Percentiles rank a stretch among this genome's conserved stretches.
phyloP scores from a whole-genome alignment of 495 filamentous ascomycete genomes.

The Pyrenula massariospora region DNA sequence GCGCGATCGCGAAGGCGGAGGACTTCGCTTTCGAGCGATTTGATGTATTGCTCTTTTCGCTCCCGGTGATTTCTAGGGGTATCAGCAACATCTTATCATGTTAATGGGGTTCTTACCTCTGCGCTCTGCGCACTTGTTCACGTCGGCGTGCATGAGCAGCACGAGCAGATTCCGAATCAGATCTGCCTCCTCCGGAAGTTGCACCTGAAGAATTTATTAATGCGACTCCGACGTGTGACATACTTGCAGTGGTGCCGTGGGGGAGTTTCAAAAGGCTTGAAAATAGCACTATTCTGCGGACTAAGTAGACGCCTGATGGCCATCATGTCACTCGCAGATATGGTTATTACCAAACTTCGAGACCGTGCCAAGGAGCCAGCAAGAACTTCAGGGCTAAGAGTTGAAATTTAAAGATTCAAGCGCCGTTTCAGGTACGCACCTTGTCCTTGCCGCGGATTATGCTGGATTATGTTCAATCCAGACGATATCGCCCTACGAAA shows the following conservation, averaged over 20 bases:
- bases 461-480: not conserved
- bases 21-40: constrained; percentile 22
- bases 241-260: too few species aligned
- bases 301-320: too few species aligned
- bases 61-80: constrained; percentile 21
- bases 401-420: too few species aligned
- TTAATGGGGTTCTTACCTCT: constrained; percentile 6
- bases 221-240: not conserved
- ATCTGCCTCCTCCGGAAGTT: not conserved
- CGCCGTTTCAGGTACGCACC: too few species aligned
- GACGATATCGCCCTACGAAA: not conserved
- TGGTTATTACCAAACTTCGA: too few species aligned
- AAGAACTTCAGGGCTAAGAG: too few species aligned
- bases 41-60: constrained; percentile 27
- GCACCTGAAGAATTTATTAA: not conserved
- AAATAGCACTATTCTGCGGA: too few species aligned
- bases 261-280: too few species aligned
- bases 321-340: too few species aligned
- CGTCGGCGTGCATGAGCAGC: constrained; percentile 3
- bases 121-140: constrained; percentile 15
- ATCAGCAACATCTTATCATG: constrained; percentile 1
- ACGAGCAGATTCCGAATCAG: not conserved
- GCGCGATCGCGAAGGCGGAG: constrained; percentile 18
- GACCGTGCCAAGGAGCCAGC: too few species aligned
- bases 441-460: not conserved